Base-by-base conservation (phyloP, 2,329 filamentous ascomycete genomes). In the Metarhizium brunneum region DNA sequence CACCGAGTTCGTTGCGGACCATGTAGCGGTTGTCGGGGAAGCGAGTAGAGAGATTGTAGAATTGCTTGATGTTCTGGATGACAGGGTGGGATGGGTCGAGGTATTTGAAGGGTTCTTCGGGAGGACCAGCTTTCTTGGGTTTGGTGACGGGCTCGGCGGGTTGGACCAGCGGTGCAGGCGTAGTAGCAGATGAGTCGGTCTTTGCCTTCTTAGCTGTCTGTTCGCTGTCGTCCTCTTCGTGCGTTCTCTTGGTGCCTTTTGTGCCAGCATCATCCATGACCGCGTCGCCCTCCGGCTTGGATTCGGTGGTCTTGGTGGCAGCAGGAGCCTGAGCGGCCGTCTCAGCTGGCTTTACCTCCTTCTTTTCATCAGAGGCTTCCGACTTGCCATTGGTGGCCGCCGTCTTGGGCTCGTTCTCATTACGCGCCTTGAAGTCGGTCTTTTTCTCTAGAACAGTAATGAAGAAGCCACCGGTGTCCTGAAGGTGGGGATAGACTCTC, bases 381-480 rank as follows among this genome's bases (percentile, higher is more conserved):
- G 67, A 59, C 53, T 69, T 65, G 40, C 54, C 53, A 18, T 50
- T 43, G 16, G 59, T 59, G 2, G 38, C 32, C 29, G 51, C 57
- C 13, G 49, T 53, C 65, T 80, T 81, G 54, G 72, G 68, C 56
- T 79, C 76, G 4, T 81, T 79, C 70, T 94, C 88, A 25, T 85
- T 85, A 69, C 82, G 88, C 8, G 85, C 87, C 68, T 82, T 87
- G 69, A 95, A 91, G 61, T 96, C 94, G 30, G 83, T 81, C 68
- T 86, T 86, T 79, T 99, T 99, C 76, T 96, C 88, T 18, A 99
- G 74, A 0, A 96, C 92, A 0, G 91, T 87, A 68, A 99, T 96
- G 75, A 99, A 99, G 79, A 99, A 99, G 25, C 88, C 92, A 55
- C 94, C 94, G 3, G 94, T 99, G 65, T 99, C 91, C 72, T 99